A percentile compares a stretch with the other conserved stretches of the same genome.
Conservation (phyloP, 1,284 basidiomycete genomes). For the Malassezia equina region DNA sequence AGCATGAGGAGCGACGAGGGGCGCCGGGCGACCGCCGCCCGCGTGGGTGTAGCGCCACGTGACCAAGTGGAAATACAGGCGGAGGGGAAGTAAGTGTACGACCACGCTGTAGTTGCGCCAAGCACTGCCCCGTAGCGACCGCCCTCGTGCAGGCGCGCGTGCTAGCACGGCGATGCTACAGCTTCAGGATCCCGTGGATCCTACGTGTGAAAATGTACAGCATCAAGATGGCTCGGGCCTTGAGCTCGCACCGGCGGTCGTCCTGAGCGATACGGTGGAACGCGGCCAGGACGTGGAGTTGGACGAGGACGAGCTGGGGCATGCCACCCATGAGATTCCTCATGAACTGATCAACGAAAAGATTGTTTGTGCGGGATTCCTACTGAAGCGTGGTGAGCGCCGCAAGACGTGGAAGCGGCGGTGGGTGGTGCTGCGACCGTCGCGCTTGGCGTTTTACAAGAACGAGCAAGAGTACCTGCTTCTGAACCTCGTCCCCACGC, state of each 20-base stretch:
- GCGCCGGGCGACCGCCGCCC: background rate
- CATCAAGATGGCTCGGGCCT: background rate
- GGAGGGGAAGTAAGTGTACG: background rate
- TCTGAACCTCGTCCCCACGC: constrained; percentile 74
- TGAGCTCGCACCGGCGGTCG: background rate
- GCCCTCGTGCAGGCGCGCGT: background rate
- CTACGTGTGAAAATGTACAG: background rate
- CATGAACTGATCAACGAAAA: constrained; percentile 55
- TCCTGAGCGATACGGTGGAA: background rate
- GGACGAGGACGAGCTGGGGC: constrained; percentile 64
- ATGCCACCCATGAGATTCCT: constrained; percentile 52
- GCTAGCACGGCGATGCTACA: background rate
- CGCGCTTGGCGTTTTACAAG: constrained; percentile 93
- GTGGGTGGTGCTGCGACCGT: constrained; percentile 89
- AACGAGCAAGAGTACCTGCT: constrained; percentile 63
- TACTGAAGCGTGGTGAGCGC: constrained; percentile 91
- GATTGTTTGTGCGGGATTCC: constrained; percentile 77
- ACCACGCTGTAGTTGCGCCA: background rate
- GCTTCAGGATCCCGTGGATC: background rate
- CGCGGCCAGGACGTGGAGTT: constrained; percentile 45
- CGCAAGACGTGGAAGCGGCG: constrained; percentile 98
- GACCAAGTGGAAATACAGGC: background rate
- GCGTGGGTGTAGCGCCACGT: background rate
- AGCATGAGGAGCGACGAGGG: constrained; percentile 3
- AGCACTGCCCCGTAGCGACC: background rate